phyloP scores from a whole-genome alignment of 768 basidiomycete species.

The Hirschioporus abietinus region DNA sequence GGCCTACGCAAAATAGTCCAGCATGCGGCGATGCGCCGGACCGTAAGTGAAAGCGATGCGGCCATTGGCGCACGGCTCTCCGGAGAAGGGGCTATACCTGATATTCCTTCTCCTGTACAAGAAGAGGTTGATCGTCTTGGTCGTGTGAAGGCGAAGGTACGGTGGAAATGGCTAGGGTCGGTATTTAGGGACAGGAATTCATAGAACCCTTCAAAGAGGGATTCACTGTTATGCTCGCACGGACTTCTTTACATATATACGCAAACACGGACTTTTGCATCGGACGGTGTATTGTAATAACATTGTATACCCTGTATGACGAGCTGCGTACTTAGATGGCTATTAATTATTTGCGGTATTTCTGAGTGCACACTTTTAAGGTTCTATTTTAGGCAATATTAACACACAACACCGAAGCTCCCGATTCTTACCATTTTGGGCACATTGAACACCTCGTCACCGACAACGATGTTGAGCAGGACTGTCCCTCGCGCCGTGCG shows the following conservation, averaged over 20 bases:
- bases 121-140: conserved; percentile 11
- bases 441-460: background rate
- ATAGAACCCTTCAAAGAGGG: background rate
- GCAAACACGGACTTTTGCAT: background rate
- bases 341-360: background rate
- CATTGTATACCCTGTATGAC: background rate
- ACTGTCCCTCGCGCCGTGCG: background rate
- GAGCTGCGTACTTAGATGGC: background rate
- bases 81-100: conserved; percentile 7
- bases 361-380: no score
- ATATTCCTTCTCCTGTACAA: conserved; percentile 12
- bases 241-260: background rate
- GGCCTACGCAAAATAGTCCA: conserved; percentile 31
- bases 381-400: background rate
- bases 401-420: background rate
- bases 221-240: background rate
- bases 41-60: conserved; percentile 48
- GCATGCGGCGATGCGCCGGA: conserved; percentile 32
- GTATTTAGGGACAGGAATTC: conserved; percentile 12
- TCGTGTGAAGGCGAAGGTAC: conserved; percentile 11
- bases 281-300: background rate
- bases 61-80: conserved; percentile 11
- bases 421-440: background rate
- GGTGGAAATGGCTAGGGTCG: conserved; percentile 26
- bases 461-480: conserved; percentile 5